Evolutionary conservation across 1,139 yeast genomes (phyloP).

Genomic region (Saccharomyces pastorianus): DNA sequence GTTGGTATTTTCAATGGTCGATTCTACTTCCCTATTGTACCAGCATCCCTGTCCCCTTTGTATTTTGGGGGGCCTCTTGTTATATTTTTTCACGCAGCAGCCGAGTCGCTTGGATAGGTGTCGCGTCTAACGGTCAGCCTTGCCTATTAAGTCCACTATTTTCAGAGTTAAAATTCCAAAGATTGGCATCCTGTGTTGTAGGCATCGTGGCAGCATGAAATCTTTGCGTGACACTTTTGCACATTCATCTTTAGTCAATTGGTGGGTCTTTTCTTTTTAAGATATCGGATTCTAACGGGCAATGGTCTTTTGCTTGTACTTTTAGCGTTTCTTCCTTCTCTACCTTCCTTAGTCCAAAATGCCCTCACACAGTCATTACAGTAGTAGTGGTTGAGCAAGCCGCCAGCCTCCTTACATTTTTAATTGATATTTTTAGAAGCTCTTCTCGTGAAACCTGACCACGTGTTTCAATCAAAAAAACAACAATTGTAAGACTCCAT

Average conservation of each 20-base stretch:
- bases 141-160: background rate
- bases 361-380: background rate
- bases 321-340: too few relatives aligned
- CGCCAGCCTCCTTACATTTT: too few relatives aligned
- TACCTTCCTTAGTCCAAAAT: background rate
- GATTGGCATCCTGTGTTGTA: background rate
- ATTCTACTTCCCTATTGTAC: background rate
- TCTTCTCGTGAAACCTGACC: background rate
- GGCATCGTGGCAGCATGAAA: background rate
- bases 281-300: too few relatives aligned
- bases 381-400: too few relatives aligned
- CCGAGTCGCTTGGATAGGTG: background rate
- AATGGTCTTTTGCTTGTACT: too few relatives aligned
- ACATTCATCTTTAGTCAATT: background rate
- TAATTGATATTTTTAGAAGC: too few relatives aligned
- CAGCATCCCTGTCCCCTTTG: background rate
- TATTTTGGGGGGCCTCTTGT: background rate
- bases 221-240: background rate
- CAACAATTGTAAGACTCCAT: slow-evolving; percentile 1
- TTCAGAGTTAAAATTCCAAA: background rate
- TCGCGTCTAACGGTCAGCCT: background rate
- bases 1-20: background rate
- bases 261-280: too few relatives aligned
- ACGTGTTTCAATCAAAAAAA: background rate
- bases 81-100: background rate